Percentiles rank a stretch among this genome's conserved stretches.
Conservation (phyloP, 2,329 filamentous ascomycete species). For the Paraconiothyrium sp. region DNA sequence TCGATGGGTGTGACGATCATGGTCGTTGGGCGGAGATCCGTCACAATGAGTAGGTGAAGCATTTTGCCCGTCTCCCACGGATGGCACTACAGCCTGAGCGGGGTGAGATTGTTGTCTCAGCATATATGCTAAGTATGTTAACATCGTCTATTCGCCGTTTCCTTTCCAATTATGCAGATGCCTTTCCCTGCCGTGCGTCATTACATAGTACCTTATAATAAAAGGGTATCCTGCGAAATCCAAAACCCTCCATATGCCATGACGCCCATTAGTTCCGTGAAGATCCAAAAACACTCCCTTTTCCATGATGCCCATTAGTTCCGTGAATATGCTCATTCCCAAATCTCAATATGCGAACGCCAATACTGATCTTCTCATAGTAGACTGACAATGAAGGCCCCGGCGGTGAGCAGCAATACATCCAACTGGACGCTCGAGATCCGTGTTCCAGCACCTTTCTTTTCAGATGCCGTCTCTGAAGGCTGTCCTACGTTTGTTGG, state of each 20-base stretch:
- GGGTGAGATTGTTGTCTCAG: not conserved
- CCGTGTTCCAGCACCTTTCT: not conserved
- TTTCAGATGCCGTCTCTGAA: not conserved
- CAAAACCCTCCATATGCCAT: not conserved
- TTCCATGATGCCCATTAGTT: not conserved
- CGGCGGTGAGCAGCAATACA: not conserved
- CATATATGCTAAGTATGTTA: not conserved
- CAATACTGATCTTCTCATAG: not conserved
- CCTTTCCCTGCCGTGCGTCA: not conserved
- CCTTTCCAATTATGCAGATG: not conserved
- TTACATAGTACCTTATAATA: conserved; percentile 1
- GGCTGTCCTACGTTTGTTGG: conserved; percentile 5
- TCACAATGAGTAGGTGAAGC: not conserved
- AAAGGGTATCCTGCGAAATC: conserved; percentile 11
- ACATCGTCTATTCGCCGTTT: not conserved
- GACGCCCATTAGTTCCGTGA: not conserved
- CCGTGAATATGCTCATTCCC: not conserved
- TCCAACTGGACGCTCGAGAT: not conserved
- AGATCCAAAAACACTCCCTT: not conserved
- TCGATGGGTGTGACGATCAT: not conserved
- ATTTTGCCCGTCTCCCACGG: not conserved
- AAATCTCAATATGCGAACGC: not conserved
- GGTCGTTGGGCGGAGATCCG: not conserved
- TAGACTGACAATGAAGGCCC: not conserved
- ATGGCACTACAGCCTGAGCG: not conserved